Evolutionary conservation across 2,329 filamentous ascomycete genomes (phyloP), one percentile per base, ranked within the genome.

Genomic region (Emmonsia crescens): DNA sequence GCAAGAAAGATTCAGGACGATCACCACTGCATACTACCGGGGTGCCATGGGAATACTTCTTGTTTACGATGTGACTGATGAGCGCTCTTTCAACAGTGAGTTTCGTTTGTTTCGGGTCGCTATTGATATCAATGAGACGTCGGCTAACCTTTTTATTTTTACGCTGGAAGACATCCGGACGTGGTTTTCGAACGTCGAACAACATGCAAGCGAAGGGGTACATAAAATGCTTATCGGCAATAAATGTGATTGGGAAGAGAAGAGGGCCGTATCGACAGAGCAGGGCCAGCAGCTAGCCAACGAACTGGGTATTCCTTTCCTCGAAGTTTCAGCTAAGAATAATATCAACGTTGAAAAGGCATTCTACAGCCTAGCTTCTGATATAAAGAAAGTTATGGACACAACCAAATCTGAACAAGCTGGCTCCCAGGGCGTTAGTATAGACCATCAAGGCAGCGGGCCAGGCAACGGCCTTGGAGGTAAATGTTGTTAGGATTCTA

Each of bases 201-300:
- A 96, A 77, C 92, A 99, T 79, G 94, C 94, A 63, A 96, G 91
- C 71, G 94, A 97, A 79, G 94, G 94, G 71, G 94, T 99, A 74
- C 96, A 97, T 85, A 99, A 97, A 83, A 97, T 99, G 74, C 85
- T 99, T 68, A 96, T 99, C 69, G 94, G 94, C 75, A 99, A 99
- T 84, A 99, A 99, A 80, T 99, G 94, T 80, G 94, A 99, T 78
- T 97, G 94, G 94, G 94, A 97, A 78, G 94, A 99, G 80, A 97
- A 97, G 83, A 88, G 94, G 68, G 91, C 89, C 61, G 89, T 99
- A 49, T 91, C 90, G 57, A 96, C 89, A 63, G 92, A 96, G 76
- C 88, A 91, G 73, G 94, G 94, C 69, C 92, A 99, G 77, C 87
- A 88, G 67, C 85, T 99, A 61, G 94, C 94, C 63, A 89, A 96